phyloP scores from a whole-genome alignment of 176 grass and related monocot genomes.

The Pontederia crassipes region DNA sequence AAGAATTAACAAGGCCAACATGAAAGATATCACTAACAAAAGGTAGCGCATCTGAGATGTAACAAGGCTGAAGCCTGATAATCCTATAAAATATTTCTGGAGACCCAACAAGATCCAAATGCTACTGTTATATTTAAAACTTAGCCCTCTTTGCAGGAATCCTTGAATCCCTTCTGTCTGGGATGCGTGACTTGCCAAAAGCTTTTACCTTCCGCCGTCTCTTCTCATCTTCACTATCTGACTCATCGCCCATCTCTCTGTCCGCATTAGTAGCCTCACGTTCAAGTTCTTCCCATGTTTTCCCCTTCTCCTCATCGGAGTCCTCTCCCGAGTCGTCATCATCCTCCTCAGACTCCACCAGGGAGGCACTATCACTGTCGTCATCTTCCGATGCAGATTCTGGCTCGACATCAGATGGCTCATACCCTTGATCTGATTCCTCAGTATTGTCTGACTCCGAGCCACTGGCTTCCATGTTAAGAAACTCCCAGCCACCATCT shows the following conservation, averaged over 20 bases:
- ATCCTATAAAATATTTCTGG: too few relatives aligned
- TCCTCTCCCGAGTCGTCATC: conserved; percentile 49
- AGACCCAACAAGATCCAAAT: not conserved
- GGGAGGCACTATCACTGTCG: conserved; percentile 35
- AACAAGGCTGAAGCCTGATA: too few relatives aligned
- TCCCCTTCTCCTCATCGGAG: conserved; percentile 89
- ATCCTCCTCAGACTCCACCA: conserved; percentile 54
- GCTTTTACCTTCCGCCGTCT: conserved; percentile 47
- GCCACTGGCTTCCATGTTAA: conserved; percentile 89
- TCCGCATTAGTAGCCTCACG: conserved; percentile 74
- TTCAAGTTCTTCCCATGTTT: conserved; percentile 87
- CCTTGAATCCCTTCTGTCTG: conserved; percentile 38
- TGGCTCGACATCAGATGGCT: conserved; percentile 62
- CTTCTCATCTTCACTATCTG: conserved; percentile 76
- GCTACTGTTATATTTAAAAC: conserved; percentile 22
- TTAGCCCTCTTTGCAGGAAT: conserved; percentile 32
- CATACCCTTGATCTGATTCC: conserved; percentile 80
- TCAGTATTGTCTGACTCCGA: conserved; percentile 62
- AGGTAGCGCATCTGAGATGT: too few relatives aligned
- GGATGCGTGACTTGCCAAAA: conserved; percentile 29
- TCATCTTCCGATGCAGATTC: conserved; percentile 66
- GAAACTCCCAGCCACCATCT: conserved; percentile 78
- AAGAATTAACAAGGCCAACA: too few relatives aligned
- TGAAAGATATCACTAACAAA: too few relatives aligned
- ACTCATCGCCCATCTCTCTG: conserved; percentile 56